Base-by-base conservation (phyloP, 2,329 filamentous ascomycete genomes). In the Fusarium albosuccineum region DNA sequence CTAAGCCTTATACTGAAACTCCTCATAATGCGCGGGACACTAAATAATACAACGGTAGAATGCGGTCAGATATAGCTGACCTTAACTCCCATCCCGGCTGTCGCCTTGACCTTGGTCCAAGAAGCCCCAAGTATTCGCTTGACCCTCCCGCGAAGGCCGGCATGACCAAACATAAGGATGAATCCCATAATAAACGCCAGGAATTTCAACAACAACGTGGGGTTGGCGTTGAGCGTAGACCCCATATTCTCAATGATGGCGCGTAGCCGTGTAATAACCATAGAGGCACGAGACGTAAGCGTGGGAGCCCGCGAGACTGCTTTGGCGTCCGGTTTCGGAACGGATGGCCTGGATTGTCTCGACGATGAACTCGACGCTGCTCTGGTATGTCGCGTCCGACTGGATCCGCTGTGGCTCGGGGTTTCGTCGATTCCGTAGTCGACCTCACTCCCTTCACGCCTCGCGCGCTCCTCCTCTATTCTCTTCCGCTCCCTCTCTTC, bases 31-130 rank as follows among this genome's bases (percentile, higher is more conserved):
- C 70, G 67, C 70, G 70, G 55, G 52, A 66, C 65, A 59, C 57
- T 68, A 57, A 64, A 68, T 68, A 55, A 62, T 67, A 73, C 65
- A 73, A 58, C 70, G 60, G 70, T 57, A 64, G 66, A 59, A 64
- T 56, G 26, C 51, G 40, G 57, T 73, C 80, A 98, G 62, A 99
- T 97, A 81, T 98, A 98, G 77, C 92, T 97, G 74, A 98, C 94
- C 82, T 97, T 98, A 67, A 97, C 92, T 3, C 95, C 96, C 95
- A 98, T 98, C 2, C 94, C 94, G 5, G 95, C 90, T 1, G 96
- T 98, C 45, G 89, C 86, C 76, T 87, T 89, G 40, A 97, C 82
- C 81, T 97, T 97, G 56, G 87, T 86, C 93, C 93, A 97, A 9
- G 89, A 89, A 29, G 86, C 83, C 39, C 86, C 87, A 42, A 97